A percentile compares a stretch with the other conserved stretches of the same genome.
These are phyloP conservation scores for Aspergillus asperescens DNA, from an alignment of 495 filamentous ascomycete species.

Conservation along the genomic window DNA sequence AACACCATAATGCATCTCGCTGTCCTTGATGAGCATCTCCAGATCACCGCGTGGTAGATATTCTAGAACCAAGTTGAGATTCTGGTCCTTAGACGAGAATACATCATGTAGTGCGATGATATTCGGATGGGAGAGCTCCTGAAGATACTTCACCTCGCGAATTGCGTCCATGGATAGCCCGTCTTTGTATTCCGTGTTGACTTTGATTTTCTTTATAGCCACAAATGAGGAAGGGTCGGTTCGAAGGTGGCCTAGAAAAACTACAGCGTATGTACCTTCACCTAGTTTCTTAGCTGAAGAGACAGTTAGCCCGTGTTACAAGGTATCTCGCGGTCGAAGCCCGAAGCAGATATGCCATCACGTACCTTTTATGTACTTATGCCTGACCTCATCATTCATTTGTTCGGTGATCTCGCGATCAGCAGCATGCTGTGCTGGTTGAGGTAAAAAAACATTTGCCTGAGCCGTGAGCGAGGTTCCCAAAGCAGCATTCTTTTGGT, in stretches of 20 bases:
- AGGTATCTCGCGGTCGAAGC: too few species aligned
- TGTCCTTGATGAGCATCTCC: conserved; percentile 86
- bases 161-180: conserved; percentile 91
- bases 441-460: conserved; percentile 11
- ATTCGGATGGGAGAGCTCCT: conserved; percentile 93
- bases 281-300: conserved; percentile 76
- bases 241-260: conserved; percentile 78
- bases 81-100: conserved; percentile 88
- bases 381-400: conserved; percentile 79
- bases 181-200: conserved; percentile 76
- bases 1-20: conserved; percentile 64
- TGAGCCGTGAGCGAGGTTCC: conserved; percentile 24
- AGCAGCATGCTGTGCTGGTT: conserved; percentile 15
- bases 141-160: conserved; percentile 89
- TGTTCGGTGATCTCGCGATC: conserved; percentile 69
- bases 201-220: conserved; percentile 98
- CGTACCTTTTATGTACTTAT: conserved; percentile 83
- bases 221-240: conserved; percentile 63
- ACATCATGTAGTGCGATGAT: conserved; percentile 88
- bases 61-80: conserved; percentile 91
- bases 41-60: conserved; percentile 87
- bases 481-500: conserved; percentile 35
- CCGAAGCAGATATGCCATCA: too few species aligned
- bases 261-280: conserved; percentile 94
- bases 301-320: not conserved